Evolutionary conservation across 202 grass and related monocot species (phyloP).

Genomic region (Panicum hallii): DNA sequence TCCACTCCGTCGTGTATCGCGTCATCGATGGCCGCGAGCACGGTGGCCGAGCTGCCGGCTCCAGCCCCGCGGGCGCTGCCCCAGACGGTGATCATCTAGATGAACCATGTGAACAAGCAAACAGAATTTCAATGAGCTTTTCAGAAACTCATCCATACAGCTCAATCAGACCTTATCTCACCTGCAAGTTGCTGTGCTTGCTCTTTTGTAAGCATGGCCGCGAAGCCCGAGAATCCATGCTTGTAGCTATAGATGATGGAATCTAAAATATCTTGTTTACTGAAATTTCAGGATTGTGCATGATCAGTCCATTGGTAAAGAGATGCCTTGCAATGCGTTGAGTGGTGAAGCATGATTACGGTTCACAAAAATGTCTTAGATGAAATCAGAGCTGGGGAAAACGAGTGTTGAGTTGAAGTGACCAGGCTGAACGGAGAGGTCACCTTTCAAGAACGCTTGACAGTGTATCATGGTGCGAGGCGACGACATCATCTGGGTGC

Average conservation of each 20-base stretch:
- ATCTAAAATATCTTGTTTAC: constrained; percentile 7
- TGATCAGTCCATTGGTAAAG: neutral
- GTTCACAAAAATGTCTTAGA: neutral
- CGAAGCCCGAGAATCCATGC: constrained; percentile 51
- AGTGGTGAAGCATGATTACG: neutral
- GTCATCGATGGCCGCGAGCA: constrained; percentile 55
- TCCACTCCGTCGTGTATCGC: constrained; percentile 52
- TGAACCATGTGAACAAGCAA: neutral
- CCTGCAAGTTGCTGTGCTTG: constrained; percentile 41
- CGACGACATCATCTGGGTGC: constrained; percentile 17
- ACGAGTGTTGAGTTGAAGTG: neutral
- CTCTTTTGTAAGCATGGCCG: constrained; percentile 38
- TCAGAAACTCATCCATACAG: constrained; percentile 23
- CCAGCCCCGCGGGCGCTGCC: neutral
- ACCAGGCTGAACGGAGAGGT: neutral
- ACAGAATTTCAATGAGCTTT: neutral
- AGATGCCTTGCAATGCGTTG: no score
- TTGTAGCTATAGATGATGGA: constrained; percentile 45
- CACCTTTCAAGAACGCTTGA: neutral
- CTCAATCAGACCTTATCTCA: neutral
- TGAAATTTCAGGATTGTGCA: constrained; percentile 2
- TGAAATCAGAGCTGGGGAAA: neutral
- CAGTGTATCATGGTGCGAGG: constrained; percentile 22
- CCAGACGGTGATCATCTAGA: no score
- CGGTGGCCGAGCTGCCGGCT: neutral